phyloP scores from a whole-genome alignment of 2,329 filamentous ascomycete genomes.

The Coniochaeta hoffmannii region DNA sequence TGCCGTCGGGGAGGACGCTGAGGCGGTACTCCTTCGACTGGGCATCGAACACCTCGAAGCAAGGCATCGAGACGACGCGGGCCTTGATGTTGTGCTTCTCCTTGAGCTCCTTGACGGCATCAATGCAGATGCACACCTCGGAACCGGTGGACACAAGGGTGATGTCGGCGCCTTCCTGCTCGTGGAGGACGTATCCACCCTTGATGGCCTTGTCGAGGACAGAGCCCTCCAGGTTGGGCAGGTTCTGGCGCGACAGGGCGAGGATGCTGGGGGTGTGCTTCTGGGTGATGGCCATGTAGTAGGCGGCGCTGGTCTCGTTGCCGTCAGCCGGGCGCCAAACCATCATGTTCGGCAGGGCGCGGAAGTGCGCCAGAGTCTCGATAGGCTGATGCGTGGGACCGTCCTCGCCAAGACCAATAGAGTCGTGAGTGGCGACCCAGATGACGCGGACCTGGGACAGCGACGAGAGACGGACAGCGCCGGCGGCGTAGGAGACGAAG shows the following conservation, averaged over 20 bases:
- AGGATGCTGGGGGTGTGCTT: constrained; percentile 88
- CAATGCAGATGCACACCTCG: constrained; percentile 88
- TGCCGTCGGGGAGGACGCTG: constrained; percentile 85
- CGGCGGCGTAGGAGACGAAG: constrained; percentile 97
- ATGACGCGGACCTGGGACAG: constrained; percentile 86
- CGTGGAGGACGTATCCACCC: constrained; percentile 88
- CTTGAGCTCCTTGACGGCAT: constrained; percentile 84
- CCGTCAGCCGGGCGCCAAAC: constrained; percentile 98
- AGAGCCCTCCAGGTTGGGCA: constrained; percentile 93
- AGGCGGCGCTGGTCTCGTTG: constrained; percentile 96
- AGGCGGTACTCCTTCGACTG: constrained; percentile 95
- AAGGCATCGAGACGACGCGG: constrained; percentile 91
- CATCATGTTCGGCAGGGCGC: constrained; percentile 97
- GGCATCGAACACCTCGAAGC: constrained; percentile 92
- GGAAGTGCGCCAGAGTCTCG: constrained; percentile 97
- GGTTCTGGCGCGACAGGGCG: constrained; percentile 94
- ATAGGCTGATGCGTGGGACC: constrained; percentile 98
- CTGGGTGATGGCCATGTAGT: constrained; percentile 89
- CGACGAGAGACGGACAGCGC: constrained; percentile 87
- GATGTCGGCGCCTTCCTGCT: constrained; percentile 75
- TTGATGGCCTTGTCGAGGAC: constrained; percentile 83
- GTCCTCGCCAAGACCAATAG: constrained; percentile 97
- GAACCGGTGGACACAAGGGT: constrained; percentile 94
- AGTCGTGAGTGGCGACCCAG: constrained; percentile 97
- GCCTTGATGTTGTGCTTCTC: constrained; percentile 83